Evolutionary conservation across 768 basidiomycete genomes (phyloP), one percentile per base, ranked within the genome.

Genomic region (Tylopilus subfusipes): DNA sequence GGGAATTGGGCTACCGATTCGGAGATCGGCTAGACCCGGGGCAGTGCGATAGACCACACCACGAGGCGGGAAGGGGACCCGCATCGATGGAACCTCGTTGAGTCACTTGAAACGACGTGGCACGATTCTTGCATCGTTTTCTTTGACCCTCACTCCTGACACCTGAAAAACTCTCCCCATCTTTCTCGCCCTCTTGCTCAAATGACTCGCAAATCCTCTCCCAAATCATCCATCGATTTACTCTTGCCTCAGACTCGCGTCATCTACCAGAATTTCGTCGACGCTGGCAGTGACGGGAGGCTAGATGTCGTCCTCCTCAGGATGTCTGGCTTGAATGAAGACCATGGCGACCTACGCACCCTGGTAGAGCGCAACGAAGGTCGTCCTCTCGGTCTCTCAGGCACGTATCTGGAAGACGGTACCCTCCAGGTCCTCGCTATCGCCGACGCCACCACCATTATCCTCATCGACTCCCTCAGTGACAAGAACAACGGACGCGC

Each of bases 401-500:
- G 60, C 24, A 21, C 61, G 10, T 71, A 62, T 43, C 24, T 62
- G n/a, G 46, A 43, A n/a, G 46, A 57, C 18, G 63, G 69, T 11
- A 42, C 51, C 11, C 68, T 71, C 25, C 58, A 55, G 19, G 29
- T 67, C 48, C 61, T 71, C 44, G 68, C 66, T 19, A 38, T 71
- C 46, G 61, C 71, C 2, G 69, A 71, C 12, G 52, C 62, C 30
- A 52, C 67, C 33, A 53, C 66, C 2, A 50, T 73, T 5, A 1
- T 72, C 48, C 50, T 70, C 38, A 54, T 71, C 40, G 54, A 72
- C 29, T 68, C 73, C 14, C 11, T 49, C 4, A 50, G 53, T 2
- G 57, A 59, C 58, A 72, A 69, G 65, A 65, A 64, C 70, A 71
- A 72, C 67, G 66, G 53, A 63, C 69, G 63, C 66, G 71, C 27